phyloP scores from a whole-genome alignment of 495 filamentous ascomycete species.

The Penicillium cosmopolitanum region DNA sequence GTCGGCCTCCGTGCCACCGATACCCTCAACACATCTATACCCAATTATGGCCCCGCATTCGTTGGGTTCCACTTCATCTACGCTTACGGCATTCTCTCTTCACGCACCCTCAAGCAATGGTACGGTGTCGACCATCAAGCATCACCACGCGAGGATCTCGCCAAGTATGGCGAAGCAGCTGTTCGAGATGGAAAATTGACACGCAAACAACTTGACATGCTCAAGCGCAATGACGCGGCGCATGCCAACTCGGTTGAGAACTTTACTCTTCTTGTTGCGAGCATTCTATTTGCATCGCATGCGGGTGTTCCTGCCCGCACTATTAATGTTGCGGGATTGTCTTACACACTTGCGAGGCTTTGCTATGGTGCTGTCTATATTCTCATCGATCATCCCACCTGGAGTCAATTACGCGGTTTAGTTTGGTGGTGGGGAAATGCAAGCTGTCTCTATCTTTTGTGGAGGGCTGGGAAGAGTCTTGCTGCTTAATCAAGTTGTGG shows the following conservation, averaged over 20 bases:
- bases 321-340: constrained; percentile 30
- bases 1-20: constrained; percentile 28
- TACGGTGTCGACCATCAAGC: constrained; percentile 55
- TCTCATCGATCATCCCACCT: constrained; percentile 19
- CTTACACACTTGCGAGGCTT: constrained; percentile 31
- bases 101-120: constrained; percentile 48
- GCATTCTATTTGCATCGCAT: constrained; percentile 22
- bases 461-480: constrained; percentile 20
- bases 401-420: constrained; percentile 23
- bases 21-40: constrained; percentile 5
- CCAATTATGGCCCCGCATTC: constrained; percentile 43
- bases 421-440: constrained; percentile 38
- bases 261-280: constrained; percentile 31
- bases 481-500: background rate
- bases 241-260: constrained; percentile 54
- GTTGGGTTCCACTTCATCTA: constrained; percentile 52
- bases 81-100: constrained; percentile 52
- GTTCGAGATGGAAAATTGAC: constrained; percentile 54
- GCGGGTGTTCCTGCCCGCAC: constrained; percentile 25
- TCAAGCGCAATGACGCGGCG: constrained; percentile 50
- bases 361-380: constrained; percentile 31
- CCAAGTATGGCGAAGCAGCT: constrained; percentile 47
- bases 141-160: constrained; percentile 48
- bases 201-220: constrained; percentile 42
- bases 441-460: constrained; percentile 30